phyloP scores from a whole-genome alignment of 2,329 filamentous ascomycete genomes.

The Mycocentrospora acerina region DNA sequence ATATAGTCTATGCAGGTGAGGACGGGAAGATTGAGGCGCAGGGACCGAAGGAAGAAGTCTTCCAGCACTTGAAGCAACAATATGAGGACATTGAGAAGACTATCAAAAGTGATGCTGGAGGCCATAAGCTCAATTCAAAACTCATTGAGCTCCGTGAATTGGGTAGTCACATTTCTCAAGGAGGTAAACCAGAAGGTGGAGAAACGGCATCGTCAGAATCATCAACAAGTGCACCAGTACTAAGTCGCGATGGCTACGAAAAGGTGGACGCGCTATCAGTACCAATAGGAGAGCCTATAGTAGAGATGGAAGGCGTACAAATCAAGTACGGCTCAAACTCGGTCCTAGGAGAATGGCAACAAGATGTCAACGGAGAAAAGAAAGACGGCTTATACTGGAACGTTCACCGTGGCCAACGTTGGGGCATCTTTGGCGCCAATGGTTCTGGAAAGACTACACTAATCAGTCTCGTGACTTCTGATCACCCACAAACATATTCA shows the following conservation, averaged over 20 bases:
- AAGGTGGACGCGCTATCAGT: slow-evolving; percentile 18
- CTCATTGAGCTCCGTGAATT: slow-evolving; percentile 30
- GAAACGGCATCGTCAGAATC: neutral
- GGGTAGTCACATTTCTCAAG: slow-evolving; percentile 29
- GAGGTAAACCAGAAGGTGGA: slow-evolving; percentile 27
- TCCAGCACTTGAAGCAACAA: slow-evolving; percentile 47
- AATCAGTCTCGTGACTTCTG: slow-evolving; percentile 87
- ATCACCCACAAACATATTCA: slow-evolving; percentile 92
- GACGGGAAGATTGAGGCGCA: slow-evolving; percentile 66
- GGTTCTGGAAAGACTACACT: slow-evolving; percentile 96
- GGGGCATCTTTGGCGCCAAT: slow-evolving; percentile 92
- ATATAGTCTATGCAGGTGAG: slow-evolving; percentile 71
- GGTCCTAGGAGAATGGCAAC: slow-evolving; percentile 78
- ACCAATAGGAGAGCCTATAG: slow-evolving; percentile 64
- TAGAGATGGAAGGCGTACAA: slow-evolving; percentile 84
- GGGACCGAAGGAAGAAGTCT: slow-evolving; percentile 65
- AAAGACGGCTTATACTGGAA: slow-evolving; percentile 76
- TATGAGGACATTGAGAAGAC: slow-evolving; percentile 26
- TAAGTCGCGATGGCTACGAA: slow-evolving; percentile 37
- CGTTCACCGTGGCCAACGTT: slow-evolving; percentile 79
- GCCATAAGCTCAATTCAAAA: slow-evolving; percentile 15
- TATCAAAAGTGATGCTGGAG: slow-evolving; percentile 28
- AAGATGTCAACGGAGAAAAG: slow-evolving; percentile 54
- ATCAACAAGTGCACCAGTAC: slow-evolving; percentile 1
- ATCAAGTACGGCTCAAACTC: slow-evolving; percentile 78